Evolutionary conservation across 305 asterid species (phyloP).

Genomic region (Fraxinus latifolia): DNA sequence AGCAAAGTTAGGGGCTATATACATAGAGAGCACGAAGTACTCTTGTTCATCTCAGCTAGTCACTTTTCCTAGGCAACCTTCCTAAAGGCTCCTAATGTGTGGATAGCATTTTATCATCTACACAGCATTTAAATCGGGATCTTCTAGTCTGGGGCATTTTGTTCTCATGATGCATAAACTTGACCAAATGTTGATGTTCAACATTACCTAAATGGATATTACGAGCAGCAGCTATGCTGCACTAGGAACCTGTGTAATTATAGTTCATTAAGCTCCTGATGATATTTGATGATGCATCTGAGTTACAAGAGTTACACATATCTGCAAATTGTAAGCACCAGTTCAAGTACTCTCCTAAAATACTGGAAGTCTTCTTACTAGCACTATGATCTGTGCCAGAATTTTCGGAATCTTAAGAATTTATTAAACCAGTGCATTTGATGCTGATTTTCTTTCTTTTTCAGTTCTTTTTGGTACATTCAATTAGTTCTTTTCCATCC

Average conservation of each 20-base stretch:
- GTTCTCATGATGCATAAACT: neutral
- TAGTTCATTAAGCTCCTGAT: neutral
- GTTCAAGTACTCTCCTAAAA: neutral
- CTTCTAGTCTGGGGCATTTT: neutral
- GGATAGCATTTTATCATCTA: neutral
- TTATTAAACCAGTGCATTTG: neutral
- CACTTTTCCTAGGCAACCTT: neutral
- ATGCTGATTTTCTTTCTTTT: neutral
- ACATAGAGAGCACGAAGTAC: neutral
- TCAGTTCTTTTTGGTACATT: neutral
- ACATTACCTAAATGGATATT: neutral
- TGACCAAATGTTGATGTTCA: neutral
- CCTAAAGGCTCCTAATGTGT: neutral
- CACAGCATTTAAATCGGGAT: neutral
- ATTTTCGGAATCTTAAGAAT: neutral
- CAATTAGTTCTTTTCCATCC: neutral
- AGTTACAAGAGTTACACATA: neutral
- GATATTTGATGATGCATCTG: neutral
- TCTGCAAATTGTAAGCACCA: neutral
- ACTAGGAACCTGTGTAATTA: neutral
- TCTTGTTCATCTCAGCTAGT: neutral
- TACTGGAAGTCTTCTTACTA: neutral
- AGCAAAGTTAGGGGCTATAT: neutral
- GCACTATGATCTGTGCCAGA: neutral
- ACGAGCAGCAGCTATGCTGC: neutral